Evolutionary conservation across 2,329 filamentous ascomycete genomes (phyloP).

Genomic region (Pseudogymnoascus sp.): DNA sequence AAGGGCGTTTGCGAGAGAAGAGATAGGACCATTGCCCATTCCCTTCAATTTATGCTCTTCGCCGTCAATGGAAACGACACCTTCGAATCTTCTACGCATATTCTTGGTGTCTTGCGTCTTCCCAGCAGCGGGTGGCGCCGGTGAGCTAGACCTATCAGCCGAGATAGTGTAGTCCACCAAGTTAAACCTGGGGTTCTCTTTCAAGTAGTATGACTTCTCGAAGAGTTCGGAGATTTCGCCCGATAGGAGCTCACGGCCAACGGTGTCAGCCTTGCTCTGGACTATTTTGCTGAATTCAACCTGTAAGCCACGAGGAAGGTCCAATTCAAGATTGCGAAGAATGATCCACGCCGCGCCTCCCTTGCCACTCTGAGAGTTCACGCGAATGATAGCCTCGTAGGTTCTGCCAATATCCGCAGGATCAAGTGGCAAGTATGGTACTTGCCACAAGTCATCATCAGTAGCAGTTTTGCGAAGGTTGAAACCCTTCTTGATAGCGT

Average conservation of each 20-base stretch:
- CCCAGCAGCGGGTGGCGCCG: conserved; percentile 58
- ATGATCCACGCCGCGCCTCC: conserved; percentile 94
- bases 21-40: conserved; percentile 84
- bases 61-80: conserved; percentile 76
- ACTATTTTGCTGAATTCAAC: conserved; percentile 85
- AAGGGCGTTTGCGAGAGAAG: conserved; percentile 76
- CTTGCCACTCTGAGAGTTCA: conserved; percentile 95
- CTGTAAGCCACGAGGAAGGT: conserved; percentile 86
- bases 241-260: conserved; percentile 77
- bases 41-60: conserved; percentile 72
- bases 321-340: conserved; percentile 78
- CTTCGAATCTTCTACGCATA: conserved; percentile 74
- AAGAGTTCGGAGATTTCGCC: conserved; percentile 84
- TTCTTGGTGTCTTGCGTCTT: conserved; percentile 72
- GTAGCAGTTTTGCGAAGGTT: conserved; percentile 57
- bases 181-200: conserved; percentile 74
- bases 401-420: conserved; percentile 88
- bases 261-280: conserved; percentile 69
- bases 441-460: conserved; percentile 66
- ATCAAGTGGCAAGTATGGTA: conserved; percentile 90
- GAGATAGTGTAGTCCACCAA: conserved; percentile 89
- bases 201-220: conserved; percentile 78
- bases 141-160: conserved; percentile 71
- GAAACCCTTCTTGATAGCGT: conserved; percentile 93
- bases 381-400: conserved; percentile 96